These are phyloP conservation scores for Obelidium mucronatum DNA, from an alignment of 192 early-diverging fungal genomes.

Conservation along the genomic window DNA sequence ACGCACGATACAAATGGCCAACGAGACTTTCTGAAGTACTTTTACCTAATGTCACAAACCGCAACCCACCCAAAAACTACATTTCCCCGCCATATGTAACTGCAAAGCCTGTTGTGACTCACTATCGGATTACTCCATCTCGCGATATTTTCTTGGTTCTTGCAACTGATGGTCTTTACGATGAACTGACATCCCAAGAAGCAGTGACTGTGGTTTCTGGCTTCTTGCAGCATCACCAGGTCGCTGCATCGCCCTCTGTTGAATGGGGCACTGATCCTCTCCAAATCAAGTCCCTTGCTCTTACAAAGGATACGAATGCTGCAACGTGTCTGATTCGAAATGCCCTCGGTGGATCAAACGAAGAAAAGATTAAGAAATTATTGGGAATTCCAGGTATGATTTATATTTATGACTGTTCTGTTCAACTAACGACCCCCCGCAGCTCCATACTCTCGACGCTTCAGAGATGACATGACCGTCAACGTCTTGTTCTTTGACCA, in stretches of 20 bases:
- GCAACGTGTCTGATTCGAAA: constrained; percentile 58
- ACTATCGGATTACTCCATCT: constrained; percentile 46
- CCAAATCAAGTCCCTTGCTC: constrained; percentile 9
- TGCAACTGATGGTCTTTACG: constrained; percentile 62
- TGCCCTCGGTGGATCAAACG: constrained; percentile 47
- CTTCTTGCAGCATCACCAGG: constrained; percentile 40
- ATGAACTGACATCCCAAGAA: constrained; percentile 48
- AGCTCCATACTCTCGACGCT: constrained; percentile 48
- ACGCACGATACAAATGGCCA: constrained; percentile 60
- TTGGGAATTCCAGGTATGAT: constrained; percentile 55
- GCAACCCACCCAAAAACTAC: constrained; percentile 41
- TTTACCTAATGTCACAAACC: constrained; percentile 15
- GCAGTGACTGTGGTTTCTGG: constrained; percentile 44
- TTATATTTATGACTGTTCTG: too few relatives aligned
- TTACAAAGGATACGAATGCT: constrained; percentile 47
- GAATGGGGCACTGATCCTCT: constrained; percentile 27
- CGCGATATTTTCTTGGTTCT: constrained; percentile 57
- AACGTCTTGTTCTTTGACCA: constrained; percentile 54
- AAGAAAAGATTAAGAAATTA: constrained; percentile 33
- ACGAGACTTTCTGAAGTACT: constrained; percentile 34
- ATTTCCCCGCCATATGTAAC: constrained; percentile 59
- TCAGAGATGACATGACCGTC: constrained; percentile 62
- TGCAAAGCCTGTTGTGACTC: constrained; percentile 54
- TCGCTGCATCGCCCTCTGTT: constrained; percentile 27
- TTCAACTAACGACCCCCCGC: too few relatives aligned